Evolutionary conservation across 768 basidiomycete species (phyloP).

Genomic region (Hericium erinaceus): DNA sequence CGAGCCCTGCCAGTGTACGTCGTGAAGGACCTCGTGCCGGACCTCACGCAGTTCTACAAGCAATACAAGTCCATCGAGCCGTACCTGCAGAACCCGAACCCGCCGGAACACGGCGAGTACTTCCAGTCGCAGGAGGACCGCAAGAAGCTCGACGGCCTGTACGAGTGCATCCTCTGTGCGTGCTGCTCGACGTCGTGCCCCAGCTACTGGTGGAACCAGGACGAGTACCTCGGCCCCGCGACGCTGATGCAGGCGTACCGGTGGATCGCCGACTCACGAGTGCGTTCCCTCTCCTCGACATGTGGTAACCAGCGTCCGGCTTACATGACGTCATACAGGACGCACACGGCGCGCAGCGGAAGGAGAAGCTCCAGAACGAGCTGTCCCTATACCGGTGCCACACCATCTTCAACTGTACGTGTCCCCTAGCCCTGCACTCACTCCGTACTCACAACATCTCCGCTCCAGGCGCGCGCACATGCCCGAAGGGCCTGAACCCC

Average conservation of each 20-base stretch:
- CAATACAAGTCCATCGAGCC: slow-evolving; percentile 99
- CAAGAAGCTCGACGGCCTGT: slow-evolving; percentile 87
- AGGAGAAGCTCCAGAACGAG: slow-evolving; percentile 90
- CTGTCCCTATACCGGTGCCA: slow-evolving; percentile 97
- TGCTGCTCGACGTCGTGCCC: slow-evolving; percentile 98
- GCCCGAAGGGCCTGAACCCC: slow-evolving; percentile 94
- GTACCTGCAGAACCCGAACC: slow-evolving; percentile 89
- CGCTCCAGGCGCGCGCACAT: slow-evolving; percentile 72
- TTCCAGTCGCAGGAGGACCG: slow-evolving; percentile 88
- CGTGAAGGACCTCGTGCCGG: slow-evolving; percentile 96
- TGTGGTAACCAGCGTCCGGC: neutral
- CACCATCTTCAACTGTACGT: slow-evolving; percentile 90
- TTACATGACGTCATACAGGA: slow-evolving; percentile 39
- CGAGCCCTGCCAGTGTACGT: slow-evolving; percentile 68
- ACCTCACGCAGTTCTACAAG: slow-evolving; percentile 90
- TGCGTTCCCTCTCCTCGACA: slow-evolving; percentile 27
- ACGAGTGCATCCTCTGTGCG: slow-evolving; percentile 95
- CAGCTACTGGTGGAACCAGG: slow-evolving; percentile 99
- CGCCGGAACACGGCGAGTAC: slow-evolving; percentile 77
- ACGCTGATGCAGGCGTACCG: slow-evolving; percentile 95
- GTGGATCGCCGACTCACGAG: slow-evolving; percentile 96
- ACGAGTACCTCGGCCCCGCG: slow-evolving; percentile 95
- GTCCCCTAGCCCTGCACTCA: slow-evolving; percentile 16
- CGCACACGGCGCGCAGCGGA: slow-evolving; percentile 64
- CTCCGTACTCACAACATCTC: neutral